Conservation (phyloP, 1,284 basidiomycete species). For the Cerrena zonata region DNA sequence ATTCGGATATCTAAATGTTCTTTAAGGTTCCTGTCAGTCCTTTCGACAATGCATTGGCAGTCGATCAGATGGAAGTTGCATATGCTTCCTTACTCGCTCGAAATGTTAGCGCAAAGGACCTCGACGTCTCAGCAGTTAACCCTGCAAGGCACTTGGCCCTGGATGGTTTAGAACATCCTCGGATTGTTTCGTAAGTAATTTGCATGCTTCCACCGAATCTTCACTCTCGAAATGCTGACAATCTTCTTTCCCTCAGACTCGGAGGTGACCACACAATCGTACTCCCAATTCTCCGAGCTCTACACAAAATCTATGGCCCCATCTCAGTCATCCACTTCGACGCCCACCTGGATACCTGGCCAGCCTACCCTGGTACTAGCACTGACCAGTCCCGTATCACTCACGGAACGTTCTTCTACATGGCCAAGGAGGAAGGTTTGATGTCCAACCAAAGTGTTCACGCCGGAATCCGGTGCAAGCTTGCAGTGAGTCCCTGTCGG, state of each 20-base stretch:
- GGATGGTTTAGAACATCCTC: slow-evolving; percentile 56
- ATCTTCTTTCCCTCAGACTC: slow-evolving; percentile 52
- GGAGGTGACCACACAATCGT: slow-evolving; percentile 80
- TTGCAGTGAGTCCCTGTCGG: slow-evolving; percentile 38
- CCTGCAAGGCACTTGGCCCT: slow-evolving; percentile 33
- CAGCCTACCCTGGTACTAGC: slow-evolving; percentile 44
- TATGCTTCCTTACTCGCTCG: slow-evolving; percentile 64
- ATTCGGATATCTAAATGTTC: neutral
- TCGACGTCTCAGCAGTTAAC: slow-evolving; percentile 4
- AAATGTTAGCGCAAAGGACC: slow-evolving; percentile 34
- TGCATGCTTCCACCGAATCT: neutral
- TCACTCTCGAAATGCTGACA: neutral
- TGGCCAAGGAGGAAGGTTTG: slow-evolving; percentile 68
- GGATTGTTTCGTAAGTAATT: slow-evolving; percentile 52
- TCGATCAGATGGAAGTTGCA: slow-evolving; percentile 76
- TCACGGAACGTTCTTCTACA: slow-evolving; percentile 73
- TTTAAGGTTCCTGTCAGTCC: slow-evolving; percentile 62
- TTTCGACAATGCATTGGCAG: slow-evolving; percentile 69
- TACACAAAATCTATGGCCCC: slow-evolving; percentile 69
- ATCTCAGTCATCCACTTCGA: slow-evolving; percentile 80
- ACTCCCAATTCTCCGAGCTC: slow-evolving; percentile 66
- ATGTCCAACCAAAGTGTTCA: slow-evolving; percentile 67
- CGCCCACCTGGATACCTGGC: slow-evolving; percentile 70
- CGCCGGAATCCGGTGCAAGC: slow-evolving; percentile 72
- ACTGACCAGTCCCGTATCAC: slow-evolving; percentile 62